Percentiles rank a stretch among this genome's conserved stretches.
phyloP scores from a whole-genome alignment of 2,329 filamentous ascomycete genomes.

The Scortechinia acanthostroma region DNA sequence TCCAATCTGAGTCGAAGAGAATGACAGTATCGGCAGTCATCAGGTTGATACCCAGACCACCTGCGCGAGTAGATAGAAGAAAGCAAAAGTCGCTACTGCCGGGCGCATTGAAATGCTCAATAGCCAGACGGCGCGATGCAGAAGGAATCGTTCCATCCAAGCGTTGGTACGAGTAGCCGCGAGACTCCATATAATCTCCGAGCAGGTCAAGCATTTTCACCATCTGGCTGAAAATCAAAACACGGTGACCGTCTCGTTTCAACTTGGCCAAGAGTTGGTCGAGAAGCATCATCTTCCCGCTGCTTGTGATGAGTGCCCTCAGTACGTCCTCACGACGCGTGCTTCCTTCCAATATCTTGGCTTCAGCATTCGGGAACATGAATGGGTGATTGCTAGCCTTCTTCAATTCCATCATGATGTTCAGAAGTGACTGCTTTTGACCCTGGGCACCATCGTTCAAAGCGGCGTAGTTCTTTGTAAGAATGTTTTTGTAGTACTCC shows the following conservation, averaged over 20 bases:
- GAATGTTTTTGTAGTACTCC: conserved; percentile 97
- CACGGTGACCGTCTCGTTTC: conserved; percentile 86
- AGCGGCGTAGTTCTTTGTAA: conserved; percentile 91
- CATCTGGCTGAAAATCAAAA: conserved; percentile 99
- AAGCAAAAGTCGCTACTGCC: conserved; percentile 95
- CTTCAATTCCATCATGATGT: conserved; percentile 99
- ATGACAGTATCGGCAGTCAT: conserved; percentile 98
- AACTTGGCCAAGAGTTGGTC: conserved; percentile 92
- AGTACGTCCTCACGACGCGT: conserved; percentile 81
- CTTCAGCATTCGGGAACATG: conserved; percentile 92
- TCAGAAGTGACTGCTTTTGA: conserved; percentile 88
- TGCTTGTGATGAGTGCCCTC: conserved; percentile 88
- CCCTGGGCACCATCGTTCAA: conserved; percentile 84
- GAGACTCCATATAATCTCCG: conserved; percentile 83
- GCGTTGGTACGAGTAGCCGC: conserved; percentile 91
- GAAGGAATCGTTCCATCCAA: conserved; percentile 92
- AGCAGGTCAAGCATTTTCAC: conserved; percentile 97
- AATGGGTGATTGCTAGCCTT: conserved; percentile 98
- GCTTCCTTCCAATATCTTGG: conserved; percentile 76
- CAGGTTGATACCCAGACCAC: conserved; percentile 95
- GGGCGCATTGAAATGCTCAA: conserved; percentile 97
- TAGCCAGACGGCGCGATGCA: conserved; percentile 80
- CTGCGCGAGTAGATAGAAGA: conserved; percentile 85
- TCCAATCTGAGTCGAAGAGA: conserved; percentile 98
- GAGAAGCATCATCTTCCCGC: conserved; percentile 98